Base-by-base conservation (phyloP, 345 rosid genomes). In the Aethionema arabicum region DNA sequence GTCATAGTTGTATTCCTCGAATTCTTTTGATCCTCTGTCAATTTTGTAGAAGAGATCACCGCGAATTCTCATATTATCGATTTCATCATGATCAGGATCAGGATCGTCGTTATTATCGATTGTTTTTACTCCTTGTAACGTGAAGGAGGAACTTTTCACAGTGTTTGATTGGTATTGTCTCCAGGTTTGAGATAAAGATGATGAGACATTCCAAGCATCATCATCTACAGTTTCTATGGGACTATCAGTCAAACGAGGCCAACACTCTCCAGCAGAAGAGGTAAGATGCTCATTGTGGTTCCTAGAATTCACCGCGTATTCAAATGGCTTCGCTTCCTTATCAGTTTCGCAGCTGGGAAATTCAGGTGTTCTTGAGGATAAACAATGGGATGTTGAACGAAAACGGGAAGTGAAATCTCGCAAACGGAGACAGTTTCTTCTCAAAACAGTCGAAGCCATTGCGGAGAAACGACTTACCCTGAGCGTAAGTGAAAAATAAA, bases 31-130 rank as follows among this genome's bases (percentile, higher is more conserved):
- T 8, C 76, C 78, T 48, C 73, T 72, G 41, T 93, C 99, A 4
- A 87, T 83, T 69, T 93, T 90, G 72, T 74, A 87, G 56, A 87
- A 93, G 39, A 93, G 97, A 72, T 79, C 77, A 27, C 96, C 90
- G 2, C 82, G 85, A 29, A 87, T 61, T 58, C 90, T 87, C 96
- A 89, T 82, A 57, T 79, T 81, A 74, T 85, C 96, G 40, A 91
- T 78, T 53, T 80, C 90, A 36, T 86, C 92, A 13, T 83, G 79
- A 70, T 86, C 86, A 37, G 32, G 66, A 52, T 70, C 84, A 55
- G 27, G 27, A 21, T 49, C 73, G 33, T 76, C 80, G 56, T 46
- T 42, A 21, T 72, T 67, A 30, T 12, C 11, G 7, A 52, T 10
- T 11, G 61, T 11, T 62, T 44, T 72, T 63, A 57, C 66, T 50